Percentiles rank a stretch among this genome's conserved stretches.
phyloP scores from a whole-genome alignment of 2,329 filamentous ascomycete genomes.

The Aureobasidium vineae region DNA sequence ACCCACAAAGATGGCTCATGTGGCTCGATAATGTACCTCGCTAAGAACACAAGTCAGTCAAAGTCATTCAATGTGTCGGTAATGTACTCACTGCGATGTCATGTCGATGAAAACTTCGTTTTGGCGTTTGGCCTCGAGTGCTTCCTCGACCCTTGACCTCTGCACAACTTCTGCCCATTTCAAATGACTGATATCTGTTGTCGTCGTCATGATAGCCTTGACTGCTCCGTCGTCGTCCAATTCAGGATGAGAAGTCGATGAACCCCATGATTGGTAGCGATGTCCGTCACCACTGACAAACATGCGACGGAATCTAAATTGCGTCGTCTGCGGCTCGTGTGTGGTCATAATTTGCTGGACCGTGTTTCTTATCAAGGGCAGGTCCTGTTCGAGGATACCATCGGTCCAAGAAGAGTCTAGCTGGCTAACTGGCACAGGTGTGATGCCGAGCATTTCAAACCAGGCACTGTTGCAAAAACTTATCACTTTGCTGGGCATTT shows the following conservation, averaged over 20 bases:
- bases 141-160: conserved; percentile 36
- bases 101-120: conserved; percentile 40
- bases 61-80: neutral
- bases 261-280: conserved; percentile 29
- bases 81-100: conserved; percentile 41
- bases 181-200: conserved; percentile 48
- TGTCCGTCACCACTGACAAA: conserved; percentile 21
- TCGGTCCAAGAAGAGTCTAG: conserved; percentile 50
- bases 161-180: conserved; percentile 47
- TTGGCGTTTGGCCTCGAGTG: conserved; percentile 28
- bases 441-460: conserved; percentile 13
- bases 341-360: neutral
- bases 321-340: conserved; percentile 5
- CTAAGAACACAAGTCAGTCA: conserved; percentile 24
- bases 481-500: conserved; percentile 26
- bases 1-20: accelerated
- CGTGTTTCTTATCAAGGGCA: neutral
- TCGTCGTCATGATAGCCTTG: conserved; percentile 44
- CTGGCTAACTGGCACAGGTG: conserved; percentile 40
- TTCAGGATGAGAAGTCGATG: conserved; percentile 31
- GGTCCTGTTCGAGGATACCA: conserved; percentile 26
- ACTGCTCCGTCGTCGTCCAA: conserved; percentile 38
- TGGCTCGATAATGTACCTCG: neutral
- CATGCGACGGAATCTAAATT: conserved; percentile 21
- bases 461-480: conserved; percentile 11